These are phyloP conservation scores for Austroboletus novae-zelandiae DNA, from an alignment of 1,284 basidiomycete genomes.

Conservation along the genomic window DNA sequence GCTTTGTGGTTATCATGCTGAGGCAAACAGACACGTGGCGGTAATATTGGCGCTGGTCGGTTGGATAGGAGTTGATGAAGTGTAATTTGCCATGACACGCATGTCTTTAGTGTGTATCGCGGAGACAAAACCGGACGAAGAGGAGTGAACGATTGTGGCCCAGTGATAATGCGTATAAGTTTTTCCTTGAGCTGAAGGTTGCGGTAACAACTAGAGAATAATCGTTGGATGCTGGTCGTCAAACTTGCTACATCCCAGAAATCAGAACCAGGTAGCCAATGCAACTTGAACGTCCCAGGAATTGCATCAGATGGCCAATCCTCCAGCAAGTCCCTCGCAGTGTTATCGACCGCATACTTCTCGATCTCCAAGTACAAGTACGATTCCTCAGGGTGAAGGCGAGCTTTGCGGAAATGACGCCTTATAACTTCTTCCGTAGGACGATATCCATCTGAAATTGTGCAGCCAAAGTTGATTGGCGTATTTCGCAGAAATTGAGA, in stretches of 20 bases:
- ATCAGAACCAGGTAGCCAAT: rapidly evolving
- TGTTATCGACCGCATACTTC: neutral
- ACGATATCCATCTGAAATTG: neutral
- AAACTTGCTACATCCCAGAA: neutral
- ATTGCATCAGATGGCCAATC: neutral
- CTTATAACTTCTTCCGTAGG: neutral
- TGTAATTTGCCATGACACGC: neutral
- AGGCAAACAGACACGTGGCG: no score
- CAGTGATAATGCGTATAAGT: neutral
- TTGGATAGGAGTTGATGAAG: neutral
- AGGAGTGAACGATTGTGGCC: neutral
- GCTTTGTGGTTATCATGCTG: neutral
- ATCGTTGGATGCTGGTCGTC: neutral
- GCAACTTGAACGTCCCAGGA: neutral
- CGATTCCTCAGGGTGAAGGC: neutral
- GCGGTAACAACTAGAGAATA: neutral
- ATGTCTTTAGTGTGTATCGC: neutral
- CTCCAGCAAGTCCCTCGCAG: neutral
- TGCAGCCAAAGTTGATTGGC: neutral
- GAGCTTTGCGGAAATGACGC: neutral
- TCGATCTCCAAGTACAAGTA: neutral
- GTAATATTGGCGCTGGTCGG: neutral
- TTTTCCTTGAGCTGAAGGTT: neutral
- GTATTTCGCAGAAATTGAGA: neutral
- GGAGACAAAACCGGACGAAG: neutral